A percentile compares a stretch with the other conserved stretches of the same genome.
Conservation (phyloP, 2,329 filamentous ascomycete genomes). For the Clonostachys solani region DNA sequence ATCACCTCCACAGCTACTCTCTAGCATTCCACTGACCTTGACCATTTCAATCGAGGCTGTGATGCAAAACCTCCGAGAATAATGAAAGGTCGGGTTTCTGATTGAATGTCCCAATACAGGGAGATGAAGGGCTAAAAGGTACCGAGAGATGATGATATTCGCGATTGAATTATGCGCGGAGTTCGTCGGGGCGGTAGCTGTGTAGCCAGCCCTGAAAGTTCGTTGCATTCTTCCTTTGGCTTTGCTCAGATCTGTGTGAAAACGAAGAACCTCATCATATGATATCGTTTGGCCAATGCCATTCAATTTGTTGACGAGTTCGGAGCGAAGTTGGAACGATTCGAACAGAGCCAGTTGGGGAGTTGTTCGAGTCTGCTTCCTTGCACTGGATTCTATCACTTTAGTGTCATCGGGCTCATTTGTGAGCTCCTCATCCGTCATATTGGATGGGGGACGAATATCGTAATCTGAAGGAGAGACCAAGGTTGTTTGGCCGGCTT, state of each 20-base stretch:
- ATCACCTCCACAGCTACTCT: no score
- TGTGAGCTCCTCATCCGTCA: background rate
- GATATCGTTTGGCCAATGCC: background rate
- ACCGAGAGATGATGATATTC: background rate
- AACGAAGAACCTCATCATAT: background rate
- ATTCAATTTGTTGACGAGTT: background rate
- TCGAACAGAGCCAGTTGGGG: background rate
- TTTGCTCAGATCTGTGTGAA: background rate
- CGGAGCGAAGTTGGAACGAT: background rate
- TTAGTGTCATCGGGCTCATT: background rate
- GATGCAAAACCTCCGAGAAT: background rate
- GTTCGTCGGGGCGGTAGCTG: background rate
- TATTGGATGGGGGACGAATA: background rate
- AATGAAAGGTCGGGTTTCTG: slow-evolving; percentile 1
- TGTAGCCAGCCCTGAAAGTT: background rate
- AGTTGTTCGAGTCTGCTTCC: background rate
- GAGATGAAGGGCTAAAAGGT: slow-evolving; percentile 2
- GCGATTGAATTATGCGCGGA: background rate
- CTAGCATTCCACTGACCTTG: background rate
- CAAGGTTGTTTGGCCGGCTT: slow-evolving; percentile 1
- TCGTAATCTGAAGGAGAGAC: background rate
- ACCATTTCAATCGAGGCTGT: background rate
- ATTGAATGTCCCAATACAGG: background rate
- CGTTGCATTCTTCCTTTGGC: background rate
- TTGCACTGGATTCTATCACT: no score